phyloP scores from a whole-genome alignment of 257 asterid species.

The Haberlea rhodopensis region DNA sequence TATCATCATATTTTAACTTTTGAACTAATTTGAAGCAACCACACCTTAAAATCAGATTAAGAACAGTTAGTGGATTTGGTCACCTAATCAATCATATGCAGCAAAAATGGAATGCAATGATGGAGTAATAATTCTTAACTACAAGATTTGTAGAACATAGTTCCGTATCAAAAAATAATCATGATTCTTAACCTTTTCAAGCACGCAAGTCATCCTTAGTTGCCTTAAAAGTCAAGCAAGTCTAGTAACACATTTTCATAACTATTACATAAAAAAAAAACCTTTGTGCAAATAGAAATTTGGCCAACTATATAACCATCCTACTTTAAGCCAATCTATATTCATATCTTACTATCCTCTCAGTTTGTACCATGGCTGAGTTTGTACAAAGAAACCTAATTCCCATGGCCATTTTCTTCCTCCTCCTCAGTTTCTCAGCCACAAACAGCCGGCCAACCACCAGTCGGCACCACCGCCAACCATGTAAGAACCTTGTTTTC shows the following conservation, averaged over 20 bases:
- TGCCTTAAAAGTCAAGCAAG: background rate
- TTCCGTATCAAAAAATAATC: too few species aligned
- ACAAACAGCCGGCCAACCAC: background rate
- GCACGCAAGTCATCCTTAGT: background rate
- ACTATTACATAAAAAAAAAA: too few species aligned
- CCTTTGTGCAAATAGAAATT: too few species aligned
- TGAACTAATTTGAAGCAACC: background rate
- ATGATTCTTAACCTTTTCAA: background rate
- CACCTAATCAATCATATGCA: background rate
- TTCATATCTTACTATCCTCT: background rate
- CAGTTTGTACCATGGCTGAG: background rate
- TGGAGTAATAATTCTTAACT: too few species aligned
- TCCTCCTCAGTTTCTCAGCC: slow-evolving; percentile 24
- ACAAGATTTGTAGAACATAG: too few species aligned
- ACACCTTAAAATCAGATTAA: background rate
- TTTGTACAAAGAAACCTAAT: background rate
- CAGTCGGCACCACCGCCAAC: slow-evolving; percentile 23
- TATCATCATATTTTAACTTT: too few species aligned
- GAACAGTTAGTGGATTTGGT: background rate
- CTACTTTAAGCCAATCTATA: background rate
- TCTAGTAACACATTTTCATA: background rate
- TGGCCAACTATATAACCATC: background rate
- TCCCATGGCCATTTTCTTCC: slow-evolving; percentile 5
- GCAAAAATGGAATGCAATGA: background rate
- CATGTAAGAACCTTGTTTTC: slow-evolving; percentile 54